Evolutionary conservation across 148 eudicot genomes (phyloP), one percentile per base, ranked within the genome.

Genomic region (Fallopia convolvulus): DNA sequence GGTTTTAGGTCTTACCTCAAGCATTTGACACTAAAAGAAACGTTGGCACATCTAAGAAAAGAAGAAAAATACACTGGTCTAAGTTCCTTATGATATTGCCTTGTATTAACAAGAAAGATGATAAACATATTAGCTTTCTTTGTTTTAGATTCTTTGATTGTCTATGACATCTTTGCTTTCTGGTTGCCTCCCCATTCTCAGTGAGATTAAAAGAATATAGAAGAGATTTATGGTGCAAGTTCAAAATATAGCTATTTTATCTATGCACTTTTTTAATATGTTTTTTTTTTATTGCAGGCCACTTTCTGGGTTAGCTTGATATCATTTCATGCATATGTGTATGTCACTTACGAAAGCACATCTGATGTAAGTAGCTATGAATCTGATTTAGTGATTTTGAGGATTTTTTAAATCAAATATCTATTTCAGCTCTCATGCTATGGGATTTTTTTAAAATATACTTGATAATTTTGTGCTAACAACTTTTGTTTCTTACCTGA

Each of bases 301-400:
- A 85, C 82, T 68, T 80, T 92, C 70, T 91, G 89, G 93, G 79
- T 95, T 49, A 95, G 97, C 87, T 85, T 86, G 84, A 60, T 95
- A 65, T 88, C 97, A 9, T 92, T 95, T 79, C 91, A 85, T 83
- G 94, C 88, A n/a, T 87, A 87, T 85, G 91, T 89, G 76, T 91
- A 88, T 88, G 82, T 92, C 79, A 80, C 88, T 75, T 92, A 84
- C 71, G 88, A 88, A 83, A 95, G 93, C 84, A 73, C 84, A 71
- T 85, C 91, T 77, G 97, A 95, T 88, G 99, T 95, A 88, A 95
- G 99, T 83, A 47, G 17, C 40, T 9, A 3, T 49, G 40, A 33
- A 1, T 49, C 11, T 44, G 10, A 44, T 44, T 44, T 44, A 44
- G 4, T 17, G 36, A 9, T 33, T 20, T 32, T 21, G 12, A 66